Evolutionary conservation across 1,139 yeast species (phyloP), one percentile per base, ranked within the genome.

Genomic region (Nadsonia commutata): DNA sequence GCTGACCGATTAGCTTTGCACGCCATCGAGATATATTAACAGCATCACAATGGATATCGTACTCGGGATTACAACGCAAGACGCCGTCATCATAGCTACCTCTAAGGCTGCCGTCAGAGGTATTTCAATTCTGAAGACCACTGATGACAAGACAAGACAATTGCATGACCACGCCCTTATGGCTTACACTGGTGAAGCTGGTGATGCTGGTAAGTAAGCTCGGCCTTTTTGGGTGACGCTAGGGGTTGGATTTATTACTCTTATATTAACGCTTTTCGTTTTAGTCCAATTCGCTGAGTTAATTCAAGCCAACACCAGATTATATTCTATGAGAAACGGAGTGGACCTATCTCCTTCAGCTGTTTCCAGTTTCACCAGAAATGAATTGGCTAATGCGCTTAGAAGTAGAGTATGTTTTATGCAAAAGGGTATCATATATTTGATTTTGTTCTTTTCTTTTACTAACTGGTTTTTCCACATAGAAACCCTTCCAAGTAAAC

Each of bases 41-140:
- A 47, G 31, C 23, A 36, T 36, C 42, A 55, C 45, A 45, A 86
- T 90, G 98, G 97, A 90, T 68, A 78, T 88, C 56, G 68, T 88
- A 48, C 69, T 90, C 54, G 97, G 97, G 47, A 80, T 90, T 55
- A 80, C 75, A 57, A 82, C 88, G 36, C 68, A 75, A 55, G 94
- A 85, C 56, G 72, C 79, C 48, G 94, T 90, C 38, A 70, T 90
- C 50, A 64, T 88, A 48, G 96, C 95, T 57, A 83, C 97, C 17
- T 86, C 96, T 18, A 85, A 82, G 62, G 95, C 97, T 3, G 84
- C 81, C 45, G 84, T 95, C 17, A 75, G 98, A 56, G 98, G 98
- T 47, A 86, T 93, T 49, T 82, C 96, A 9, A 76, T 90, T 40
- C 68, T 90, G 55, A 88, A 88, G 58, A 80, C 76, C 42, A 73